phyloP scores from a whole-genome alignment of 2,329 filamentous ascomycete species.

The Pseudocercospora fijiensis region DNA sequence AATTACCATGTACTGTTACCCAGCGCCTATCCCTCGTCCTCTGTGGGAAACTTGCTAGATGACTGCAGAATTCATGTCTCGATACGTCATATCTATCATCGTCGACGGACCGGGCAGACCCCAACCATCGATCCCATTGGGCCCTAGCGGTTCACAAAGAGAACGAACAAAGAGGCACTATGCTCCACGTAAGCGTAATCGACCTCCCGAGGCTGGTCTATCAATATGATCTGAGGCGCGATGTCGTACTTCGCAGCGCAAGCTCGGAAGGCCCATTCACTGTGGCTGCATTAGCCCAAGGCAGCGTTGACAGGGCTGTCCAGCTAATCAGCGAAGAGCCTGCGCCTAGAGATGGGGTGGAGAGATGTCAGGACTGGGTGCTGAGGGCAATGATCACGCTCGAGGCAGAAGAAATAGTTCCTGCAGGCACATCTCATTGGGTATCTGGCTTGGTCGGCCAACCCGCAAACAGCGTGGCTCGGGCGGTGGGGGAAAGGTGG shows the following conservation, averaged over 20 bases:
- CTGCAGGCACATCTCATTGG: slow-evolving; percentile 11
- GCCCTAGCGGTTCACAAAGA: slow-evolving; percentile 8
- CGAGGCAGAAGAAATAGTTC: slow-evolving; percentile 16
- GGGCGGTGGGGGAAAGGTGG: not conserved
- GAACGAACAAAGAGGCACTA: not conserved
- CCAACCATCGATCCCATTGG: slow-evolving; percentile 17
- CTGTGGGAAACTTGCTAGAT: too few relatives aligned
- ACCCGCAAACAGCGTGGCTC: slow-evolving; percentile 9
- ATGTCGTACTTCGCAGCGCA: slow-evolving; percentile 10
- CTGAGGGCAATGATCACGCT: slow-evolving; percentile 14
- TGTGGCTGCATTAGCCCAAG: not conserved
- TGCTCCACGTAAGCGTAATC: not conserved
- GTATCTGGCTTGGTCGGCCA: slow-evolving; percentile 12
- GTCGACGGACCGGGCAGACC: slow-evolving; percentile 11
- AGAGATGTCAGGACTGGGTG: slow-evolving; percentile 21
- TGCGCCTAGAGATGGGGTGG: slow-evolving; percentile 12
- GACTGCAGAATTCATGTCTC: not conserved
- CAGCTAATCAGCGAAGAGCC: slow-evolving; percentile 14
- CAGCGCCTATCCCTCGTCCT: too few relatives aligned
- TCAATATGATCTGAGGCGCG: slow-evolving; percentile 11
- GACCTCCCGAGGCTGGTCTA: slow-evolving; percentile 4
- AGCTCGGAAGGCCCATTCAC: slow-evolving; percentile 14
- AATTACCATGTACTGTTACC: too few relatives aligned
- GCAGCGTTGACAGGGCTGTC: slow-evolving; percentile 3
- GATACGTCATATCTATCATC: slow-evolving; percentile 10